Conservation (phyloP, 352 stramenopile species). For the Halophytophthora polymorphica region DNA sequence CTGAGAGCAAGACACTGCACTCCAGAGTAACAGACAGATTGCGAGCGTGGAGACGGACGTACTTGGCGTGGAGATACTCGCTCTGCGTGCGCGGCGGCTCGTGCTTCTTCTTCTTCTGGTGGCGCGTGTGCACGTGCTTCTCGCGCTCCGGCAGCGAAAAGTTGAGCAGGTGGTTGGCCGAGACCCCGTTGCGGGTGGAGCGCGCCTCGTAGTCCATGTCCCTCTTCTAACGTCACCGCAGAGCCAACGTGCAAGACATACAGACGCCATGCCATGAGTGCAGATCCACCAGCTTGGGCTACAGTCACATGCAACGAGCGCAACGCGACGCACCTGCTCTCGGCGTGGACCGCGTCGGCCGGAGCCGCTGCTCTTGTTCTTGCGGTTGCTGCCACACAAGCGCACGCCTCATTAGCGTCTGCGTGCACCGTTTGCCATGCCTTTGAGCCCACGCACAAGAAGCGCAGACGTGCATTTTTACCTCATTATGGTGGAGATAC, state of each 20-base stretch:
- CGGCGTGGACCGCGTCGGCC: conserved; percentile 29
- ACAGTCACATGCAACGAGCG: no score
- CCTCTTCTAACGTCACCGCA: conserved; percentile 31
- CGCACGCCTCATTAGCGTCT: background rate
- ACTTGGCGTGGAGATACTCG: conserved; percentile 88
- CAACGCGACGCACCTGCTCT: conserved; percentile 26
- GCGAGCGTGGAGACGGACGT: conserved; percentile 6
- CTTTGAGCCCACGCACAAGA: background rate
- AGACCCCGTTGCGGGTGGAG: conserved; percentile 62
- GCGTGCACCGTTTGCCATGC: no score
- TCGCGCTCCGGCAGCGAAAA: conserved; percentile 79
- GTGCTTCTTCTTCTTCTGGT: conserved; percentile 70
- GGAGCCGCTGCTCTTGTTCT: conserved; percentile 22
- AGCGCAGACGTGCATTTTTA: conserved; percentile 14
- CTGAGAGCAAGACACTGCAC: background rate
- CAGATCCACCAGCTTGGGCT: no score
- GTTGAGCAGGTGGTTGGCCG: conserved; percentile 83
- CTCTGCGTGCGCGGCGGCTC: conserved; percentile 60
- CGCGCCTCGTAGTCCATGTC: conserved; percentile 54
- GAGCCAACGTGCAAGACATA: background rate
- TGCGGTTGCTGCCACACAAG: conserved; percentile 30
- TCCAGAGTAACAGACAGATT: background rate
- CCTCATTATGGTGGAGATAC: conserved; percentile 33
- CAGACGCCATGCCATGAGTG: conserved; percentile 6
- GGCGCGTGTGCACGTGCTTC: conserved; percentile 26